phyloP scores from a whole-genome alignment of 2,329 filamentous ascomycete genomes.

The Gyromitra esculenta region DNA sequence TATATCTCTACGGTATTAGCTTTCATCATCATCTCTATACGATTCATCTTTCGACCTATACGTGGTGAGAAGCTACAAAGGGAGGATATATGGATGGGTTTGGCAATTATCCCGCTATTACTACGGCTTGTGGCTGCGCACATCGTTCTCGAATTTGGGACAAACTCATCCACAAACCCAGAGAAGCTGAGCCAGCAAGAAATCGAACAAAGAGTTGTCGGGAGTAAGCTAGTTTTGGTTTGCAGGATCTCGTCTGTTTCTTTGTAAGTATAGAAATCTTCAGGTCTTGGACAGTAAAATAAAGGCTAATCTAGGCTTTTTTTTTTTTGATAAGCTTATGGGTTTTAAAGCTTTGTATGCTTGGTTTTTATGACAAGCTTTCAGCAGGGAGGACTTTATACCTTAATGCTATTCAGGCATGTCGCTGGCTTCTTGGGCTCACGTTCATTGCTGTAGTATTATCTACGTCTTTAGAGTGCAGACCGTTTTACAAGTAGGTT shows the following conservation, averaged over 20 bases:
- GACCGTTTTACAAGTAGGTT: constrained; percentile 58
- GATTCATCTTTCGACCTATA: constrained; percentile 17
- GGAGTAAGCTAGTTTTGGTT: constrained; percentile 38
- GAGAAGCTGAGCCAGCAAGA: background rate
- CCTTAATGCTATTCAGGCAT: constrained; percentile 52
- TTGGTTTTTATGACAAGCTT: constrained; percentile 36
- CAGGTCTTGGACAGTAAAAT: background rate
- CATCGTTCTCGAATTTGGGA: constrained; percentile 26
- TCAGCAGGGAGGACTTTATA: background rate
- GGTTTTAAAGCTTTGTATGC: constrained; percentile 38
- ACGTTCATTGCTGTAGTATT: constrained; percentile 59
- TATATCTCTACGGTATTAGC: constrained; percentile 29
- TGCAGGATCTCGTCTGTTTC: constrained; percentile 14
- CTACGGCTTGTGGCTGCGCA: constrained; percentile 25
- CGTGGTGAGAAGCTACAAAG: constrained; percentile 22
- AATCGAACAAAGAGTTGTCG: constrained; percentile 8
- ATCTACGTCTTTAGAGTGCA: constrained; percentile 60
- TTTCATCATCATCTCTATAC: constrained; percentile 17
- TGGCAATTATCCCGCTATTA: constrained; percentile 32
- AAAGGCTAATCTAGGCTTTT: background rate
- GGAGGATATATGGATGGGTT: constrained; percentile 41
- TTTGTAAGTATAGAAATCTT: constrained; percentile 27
- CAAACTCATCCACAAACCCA: background rate
- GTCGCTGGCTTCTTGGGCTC: constrained; percentile 57
- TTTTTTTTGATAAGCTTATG: constrained; percentile 30